Base-by-base conservation (phyloP, 331 rosid species). In the Prunus yedoensis region DNA sequence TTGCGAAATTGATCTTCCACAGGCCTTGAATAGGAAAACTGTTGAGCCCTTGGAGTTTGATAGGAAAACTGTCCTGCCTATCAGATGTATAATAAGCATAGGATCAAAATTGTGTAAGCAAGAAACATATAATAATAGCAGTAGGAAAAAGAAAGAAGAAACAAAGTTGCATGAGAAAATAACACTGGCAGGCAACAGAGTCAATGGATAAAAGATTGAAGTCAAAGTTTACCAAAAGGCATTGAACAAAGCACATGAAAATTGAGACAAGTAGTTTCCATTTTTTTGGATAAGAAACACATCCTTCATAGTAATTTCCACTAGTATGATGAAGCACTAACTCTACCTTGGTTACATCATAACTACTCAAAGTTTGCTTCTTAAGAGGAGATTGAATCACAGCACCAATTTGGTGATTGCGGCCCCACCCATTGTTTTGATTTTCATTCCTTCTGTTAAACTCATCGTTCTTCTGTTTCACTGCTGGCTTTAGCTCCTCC, bases 401-500 rank as follows among this genome's bases (percentile, higher is more conserved):
- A 38, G 75, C 83, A 81, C 71, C 89, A 77, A 85, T 88, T 43
- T 85, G 89, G 72, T 68, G 79, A 69, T 82, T 64, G 62, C 77
- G 73, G 76, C 83, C 88, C 85, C 61, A 17, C 75, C 89, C 85
- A 70, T 82, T 81, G 81, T 66, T 88, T 63, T 78, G 88, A 81
- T 59, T 61, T 63, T 68, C 28, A 60, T 82, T 76, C 68, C 76
- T 88, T 72, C 87, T 77, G 77, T 90, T 87, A 61, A 84, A 80
- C 74, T 91, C 99, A 13, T 79, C 80, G 64, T 83, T 77, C 95
- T 88, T 94, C 85, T 80, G 91, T 75, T 86, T 90, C 57, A 92
- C 99, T 74, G 78, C 81, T 35, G 99, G 97, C 85, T 94, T 90
- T 86, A 94, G 83, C 43, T 80, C 78, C 87, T 94, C 99, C 80